These are phyloP conservation scores for Akanthomyces dipterigenus DNA, from an alignment of 2,329 filamentous ascomycete genomes.

Conservation along the genomic window DNA sequence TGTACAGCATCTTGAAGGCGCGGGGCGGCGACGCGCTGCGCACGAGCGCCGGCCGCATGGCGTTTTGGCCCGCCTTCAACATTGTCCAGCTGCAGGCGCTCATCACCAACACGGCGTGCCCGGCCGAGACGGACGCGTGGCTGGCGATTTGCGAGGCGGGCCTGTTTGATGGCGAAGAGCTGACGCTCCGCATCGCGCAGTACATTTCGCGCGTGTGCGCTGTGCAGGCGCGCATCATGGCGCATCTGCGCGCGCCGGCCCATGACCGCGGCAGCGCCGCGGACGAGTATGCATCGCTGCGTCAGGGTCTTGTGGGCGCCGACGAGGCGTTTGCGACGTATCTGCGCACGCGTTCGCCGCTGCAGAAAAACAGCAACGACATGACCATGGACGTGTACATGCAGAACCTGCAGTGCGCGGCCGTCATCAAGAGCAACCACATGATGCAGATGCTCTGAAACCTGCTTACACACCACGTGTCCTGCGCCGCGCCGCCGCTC, in stretches of 20 bases:
- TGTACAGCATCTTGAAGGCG: slow-evolving; percentile 30
- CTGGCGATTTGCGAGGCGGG: slow-evolving; percentile 23
- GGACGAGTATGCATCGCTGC: slow-evolving; percentile 22
- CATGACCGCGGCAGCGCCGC: slow-evolving; percentile 25
- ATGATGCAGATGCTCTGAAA: slow-evolving; percentile 27
- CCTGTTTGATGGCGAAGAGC: slow-evolving; percentile 20
- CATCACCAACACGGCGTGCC: slow-evolving; percentile 25
- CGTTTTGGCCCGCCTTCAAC: slow-evolving; percentile 33
- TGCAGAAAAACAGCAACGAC: slow-evolving; percentile 11
- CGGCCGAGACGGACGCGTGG: slow-evolving; percentile 31
- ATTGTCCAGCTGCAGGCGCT: slow-evolving; percentile 33
- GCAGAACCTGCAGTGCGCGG: slow-evolving; percentile 25
- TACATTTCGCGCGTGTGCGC: slow-evolving; percentile 24
- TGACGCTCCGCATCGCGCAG: slow-evolving; percentile 21
- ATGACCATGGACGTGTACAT: slow-evolving; percentile 23
- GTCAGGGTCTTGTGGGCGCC: slow-evolving; percentile 14
- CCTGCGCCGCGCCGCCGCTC: slow-evolving; percentile 19
- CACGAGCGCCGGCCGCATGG: slow-evolving; percentile 20
- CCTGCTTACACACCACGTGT: slow-evolving; percentile 27
- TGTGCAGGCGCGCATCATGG: slow-evolving; percentile 22
- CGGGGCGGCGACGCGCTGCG: slow-evolving; percentile 24
- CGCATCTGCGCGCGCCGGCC: slow-evolving; percentile 20
- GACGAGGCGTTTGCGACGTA: slow-evolving; percentile 7
- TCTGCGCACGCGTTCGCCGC: slow-evolving; percentile 14
- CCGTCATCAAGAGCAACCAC: slow-evolving; percentile 29